phyloP scores from a whole-genome alignment of 306 rosid species.

The Chamaecrista fasciculata region DNA sequence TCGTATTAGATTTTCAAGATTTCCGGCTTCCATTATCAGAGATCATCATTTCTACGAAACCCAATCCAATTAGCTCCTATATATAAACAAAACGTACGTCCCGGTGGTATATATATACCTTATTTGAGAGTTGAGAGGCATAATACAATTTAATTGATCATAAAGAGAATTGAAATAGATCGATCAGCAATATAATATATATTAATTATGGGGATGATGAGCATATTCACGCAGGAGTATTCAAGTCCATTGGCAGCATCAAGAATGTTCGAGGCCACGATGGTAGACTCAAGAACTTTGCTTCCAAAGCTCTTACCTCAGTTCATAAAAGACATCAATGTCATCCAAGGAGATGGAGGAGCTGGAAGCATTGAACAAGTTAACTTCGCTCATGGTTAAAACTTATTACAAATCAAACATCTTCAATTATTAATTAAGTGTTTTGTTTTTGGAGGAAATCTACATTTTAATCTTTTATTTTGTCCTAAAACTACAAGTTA shows the following conservation, averaged over 20 bases:
- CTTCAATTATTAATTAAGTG: too few relatives aligned
- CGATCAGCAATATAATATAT: too few relatives aligned
- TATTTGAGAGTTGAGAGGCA: too few relatives aligned
- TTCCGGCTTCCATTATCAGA: conserved; percentile 1
- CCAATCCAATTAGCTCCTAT: too few relatives aligned
- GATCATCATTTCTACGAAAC: conserved; percentile 33
- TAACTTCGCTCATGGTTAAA: conserved; percentile 59
- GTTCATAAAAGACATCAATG: conserved; percentile 45
- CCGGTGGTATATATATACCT: too few relatives aligned
- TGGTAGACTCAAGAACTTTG: conserved; percentile 52
- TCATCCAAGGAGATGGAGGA: conserved; percentile 66
- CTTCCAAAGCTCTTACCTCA: conserved; percentile 72
- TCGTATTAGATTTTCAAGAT: neutral
- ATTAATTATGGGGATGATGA: conserved; percentile 52
- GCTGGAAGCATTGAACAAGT: conserved; percentile 74
- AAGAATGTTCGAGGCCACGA: conserved; percentile 66
- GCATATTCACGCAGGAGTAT: conserved; percentile 47
- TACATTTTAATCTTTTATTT: too few relatives aligned
- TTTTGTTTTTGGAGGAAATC: too few relatives aligned
- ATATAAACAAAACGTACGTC: too few relatives aligned
- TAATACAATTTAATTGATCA: too few relatives aligned
- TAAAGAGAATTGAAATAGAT: too few relatives aligned
- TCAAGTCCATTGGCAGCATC: conserved; percentile 50
- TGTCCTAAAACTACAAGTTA: too few relatives aligned
- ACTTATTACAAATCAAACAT: too few relatives aligned